Evolutionary conservation across 2,329 filamentous ascomycete genomes (phyloP), one percentile per base, ranked within the genome.

Genomic region (Cordyceps fumosorosea): DNA sequence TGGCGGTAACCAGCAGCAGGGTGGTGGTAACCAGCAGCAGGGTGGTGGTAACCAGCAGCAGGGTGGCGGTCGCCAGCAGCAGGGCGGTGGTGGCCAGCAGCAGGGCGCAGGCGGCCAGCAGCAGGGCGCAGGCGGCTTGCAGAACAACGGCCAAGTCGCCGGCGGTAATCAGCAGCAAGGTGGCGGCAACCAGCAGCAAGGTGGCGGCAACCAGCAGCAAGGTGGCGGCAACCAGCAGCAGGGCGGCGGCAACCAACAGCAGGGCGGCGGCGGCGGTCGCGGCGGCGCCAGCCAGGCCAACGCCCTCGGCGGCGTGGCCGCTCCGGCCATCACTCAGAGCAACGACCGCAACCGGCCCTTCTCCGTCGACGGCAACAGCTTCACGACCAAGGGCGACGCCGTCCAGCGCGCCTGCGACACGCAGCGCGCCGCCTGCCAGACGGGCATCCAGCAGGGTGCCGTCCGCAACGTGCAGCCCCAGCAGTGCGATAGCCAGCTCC

Each of bases 351-450:
- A 71, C 62, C 79, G 84, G 37, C 82, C 84, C 61, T 87, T 87
- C 72, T 66, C 71, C 24, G 82, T 86, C 63, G 81, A 83, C 66
- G 82, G 81, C 55, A 75, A 77, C 75, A 85, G 77, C 44, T 88
- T 89, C 69, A 80, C 81, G 45, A 81, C 81, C 69, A 70, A 81
- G 66, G 74, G 70, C 3, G 81, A 80, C 11, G 86, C 86, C 22
- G 73, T 81, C 47, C 80, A 86, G 72, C 78, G 86, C 53, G 81
- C 84, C 42, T 89, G 86, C 69, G 80, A 85, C 64, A 80, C 86
- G 63, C 84, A 88, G 75, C 82, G 85, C 75, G 88, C 87, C 67
- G 73, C 71, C 3, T 89, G 86, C 68, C 76, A 81, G 14, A 74
- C 85, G 65, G 80, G 80, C 32, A 81, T 81, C 62, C 88, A 87